Evolutionary conservation across 139 green algal genomes (phyloP).

Genomic region (Klebsormidium nitens): DNA sequence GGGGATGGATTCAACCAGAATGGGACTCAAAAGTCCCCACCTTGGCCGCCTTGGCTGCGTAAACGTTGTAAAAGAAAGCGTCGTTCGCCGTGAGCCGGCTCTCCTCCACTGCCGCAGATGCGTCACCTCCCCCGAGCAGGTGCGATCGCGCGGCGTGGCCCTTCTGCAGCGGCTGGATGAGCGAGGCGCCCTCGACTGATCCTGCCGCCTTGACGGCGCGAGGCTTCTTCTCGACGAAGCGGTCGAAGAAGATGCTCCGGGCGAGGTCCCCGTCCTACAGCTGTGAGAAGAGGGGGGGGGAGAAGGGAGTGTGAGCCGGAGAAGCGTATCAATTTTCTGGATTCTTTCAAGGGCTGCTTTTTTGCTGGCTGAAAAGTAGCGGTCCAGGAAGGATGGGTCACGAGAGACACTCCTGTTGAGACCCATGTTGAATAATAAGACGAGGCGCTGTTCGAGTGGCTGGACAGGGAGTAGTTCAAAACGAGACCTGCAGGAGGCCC

Average conservation of each 20-base stretch:
- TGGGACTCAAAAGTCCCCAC: slow-evolving; percentile 1
- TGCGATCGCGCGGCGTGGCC: not conserved
- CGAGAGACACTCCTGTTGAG: no score
- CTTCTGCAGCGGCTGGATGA: slow-evolving; percentile 72
- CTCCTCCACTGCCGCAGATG: slow-evolving; percentile 64
- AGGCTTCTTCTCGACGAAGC: slow-evolving; percentile 86
- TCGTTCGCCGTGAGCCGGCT: slow-evolving; percentile 60
- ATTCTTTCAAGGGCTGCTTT: no score
- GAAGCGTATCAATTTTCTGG: no score
- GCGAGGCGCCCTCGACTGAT: slow-evolving; percentile 40
- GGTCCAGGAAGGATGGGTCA: no score
- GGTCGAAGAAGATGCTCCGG: slow-evolving; percentile 83
- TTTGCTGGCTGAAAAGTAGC: no score
- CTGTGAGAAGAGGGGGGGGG: no score
- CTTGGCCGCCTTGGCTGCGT: slow-evolving; percentile 31
- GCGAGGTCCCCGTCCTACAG: slow-evolving; percentile 79
- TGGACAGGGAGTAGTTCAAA: no score
- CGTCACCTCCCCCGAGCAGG: slow-evolving; percentile 41
- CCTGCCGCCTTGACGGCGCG: slow-evolving; percentile 49
- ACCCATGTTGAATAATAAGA: no score
- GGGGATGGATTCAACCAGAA: no score
- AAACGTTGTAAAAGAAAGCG: slow-evolving; percentile 81
- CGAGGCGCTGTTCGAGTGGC: no score
- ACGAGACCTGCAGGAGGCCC: no score
- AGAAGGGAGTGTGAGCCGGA: no score